Conservation (phyloP, 495 filamentous ascomycete genomes). For the Haplographium delicatum region DNA sequence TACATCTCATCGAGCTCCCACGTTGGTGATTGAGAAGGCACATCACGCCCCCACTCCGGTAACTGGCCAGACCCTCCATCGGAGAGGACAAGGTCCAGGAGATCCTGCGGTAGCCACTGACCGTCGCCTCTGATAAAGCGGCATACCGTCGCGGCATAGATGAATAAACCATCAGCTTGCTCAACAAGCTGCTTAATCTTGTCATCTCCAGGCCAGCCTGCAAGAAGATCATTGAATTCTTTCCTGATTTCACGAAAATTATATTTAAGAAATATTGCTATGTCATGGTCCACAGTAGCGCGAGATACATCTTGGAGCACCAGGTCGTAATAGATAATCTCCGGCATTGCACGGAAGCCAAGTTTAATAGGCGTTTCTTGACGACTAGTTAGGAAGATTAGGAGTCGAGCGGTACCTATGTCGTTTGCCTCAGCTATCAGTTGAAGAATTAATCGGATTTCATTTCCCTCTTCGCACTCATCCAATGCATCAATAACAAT, state of each 20-base stretch:
- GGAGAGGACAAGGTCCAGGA: background rate
- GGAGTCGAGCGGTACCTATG: background rate
- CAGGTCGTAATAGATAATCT: background rate
- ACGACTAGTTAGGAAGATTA: background rate
- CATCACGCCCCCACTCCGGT: background rate
- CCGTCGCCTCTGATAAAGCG: conserved; percentile 16
- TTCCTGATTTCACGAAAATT: background rate
- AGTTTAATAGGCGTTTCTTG: background rate
- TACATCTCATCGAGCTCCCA: background rate
- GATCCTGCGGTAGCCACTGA: background rate
- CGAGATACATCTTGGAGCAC: background rate
- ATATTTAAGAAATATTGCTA: background rate
- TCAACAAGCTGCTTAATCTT: conserved; percentile 12
- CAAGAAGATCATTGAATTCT: background rate
- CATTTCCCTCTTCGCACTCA: background rate
- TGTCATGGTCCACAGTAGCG: background rate
- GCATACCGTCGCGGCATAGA: conserved; percentile 22
- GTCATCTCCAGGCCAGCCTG: conserved; percentile 15
- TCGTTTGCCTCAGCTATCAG: background rate
- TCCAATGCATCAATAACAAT: background rate
- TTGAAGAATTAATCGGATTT: background rate
- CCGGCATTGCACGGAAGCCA: background rate
- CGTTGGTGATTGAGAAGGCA: background rate
- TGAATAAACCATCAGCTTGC: conserved; percentile 20
- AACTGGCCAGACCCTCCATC: background rate